phyloP scores from a whole-genome alignment of 192 early-diverging fungal species.

The Endogone sp. region DNA sequence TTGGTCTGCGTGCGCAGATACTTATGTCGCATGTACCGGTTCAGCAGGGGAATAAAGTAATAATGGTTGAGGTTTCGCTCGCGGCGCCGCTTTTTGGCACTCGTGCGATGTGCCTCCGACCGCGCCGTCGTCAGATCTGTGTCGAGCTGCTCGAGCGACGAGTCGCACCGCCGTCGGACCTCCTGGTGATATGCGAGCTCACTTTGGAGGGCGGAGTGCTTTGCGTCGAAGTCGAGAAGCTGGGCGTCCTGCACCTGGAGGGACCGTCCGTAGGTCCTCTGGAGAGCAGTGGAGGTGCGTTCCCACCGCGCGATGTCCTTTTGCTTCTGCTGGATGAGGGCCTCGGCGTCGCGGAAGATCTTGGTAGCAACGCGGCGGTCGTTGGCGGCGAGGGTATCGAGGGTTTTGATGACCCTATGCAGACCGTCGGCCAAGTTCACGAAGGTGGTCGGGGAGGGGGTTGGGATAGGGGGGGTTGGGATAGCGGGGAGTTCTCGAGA shows the following conservation, averaged over 20 bases:
- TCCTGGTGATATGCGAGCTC: not conserved
- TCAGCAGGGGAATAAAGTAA: not conserved
- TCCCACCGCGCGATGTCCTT: not conserved
- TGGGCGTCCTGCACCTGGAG: not conserved
- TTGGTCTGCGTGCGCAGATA: not conserved
- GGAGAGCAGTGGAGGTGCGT: not conserved
- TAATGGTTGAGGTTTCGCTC: not conserved
- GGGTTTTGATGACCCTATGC: not conserved
- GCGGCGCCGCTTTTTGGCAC: not conserved
- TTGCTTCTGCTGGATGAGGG: not conserved
- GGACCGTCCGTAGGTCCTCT: not conserved
- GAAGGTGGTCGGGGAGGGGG: not conserved
- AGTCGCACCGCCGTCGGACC: not conserved
- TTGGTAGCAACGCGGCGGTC: not conserved
- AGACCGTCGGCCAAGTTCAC: not conserved
- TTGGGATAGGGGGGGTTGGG: no score
- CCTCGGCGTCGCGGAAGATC: not conserved
- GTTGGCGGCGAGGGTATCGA: not conserved
- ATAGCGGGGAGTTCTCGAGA: no score
- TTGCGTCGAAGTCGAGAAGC: not conserved
- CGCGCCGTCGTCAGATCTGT: not conserved
- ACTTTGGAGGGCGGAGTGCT: not conserved
- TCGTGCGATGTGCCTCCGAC: not conserved
- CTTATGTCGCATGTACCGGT: not conserved
- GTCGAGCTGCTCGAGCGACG: not conserved